phyloP scores from a whole-genome alignment of 116 monocot genomes.

The Phalaenopsis hybrid region DNA sequence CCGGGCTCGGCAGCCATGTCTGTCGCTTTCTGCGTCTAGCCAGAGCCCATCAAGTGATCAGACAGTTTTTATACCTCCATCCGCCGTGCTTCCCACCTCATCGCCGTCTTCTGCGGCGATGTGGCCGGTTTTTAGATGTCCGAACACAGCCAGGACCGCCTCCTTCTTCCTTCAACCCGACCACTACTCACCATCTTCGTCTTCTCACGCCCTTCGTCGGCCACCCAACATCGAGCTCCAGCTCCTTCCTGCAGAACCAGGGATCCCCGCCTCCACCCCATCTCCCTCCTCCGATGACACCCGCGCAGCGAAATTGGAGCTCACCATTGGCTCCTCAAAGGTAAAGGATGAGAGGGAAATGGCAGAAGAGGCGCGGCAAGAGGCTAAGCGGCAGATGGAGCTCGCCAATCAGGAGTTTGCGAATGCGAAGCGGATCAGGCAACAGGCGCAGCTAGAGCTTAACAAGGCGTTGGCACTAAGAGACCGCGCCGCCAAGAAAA shows the following conservation, averaged over 20 bases:
- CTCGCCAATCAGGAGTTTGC: slow-evolving; percentile 12
- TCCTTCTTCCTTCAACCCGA: background rate
- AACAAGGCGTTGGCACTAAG: slow-evolving; percentile 6
- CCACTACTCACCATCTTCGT: background rate
- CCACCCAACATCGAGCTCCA: slow-evolving; percentile 11
- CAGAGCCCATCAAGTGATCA: slow-evolving; percentile 3
- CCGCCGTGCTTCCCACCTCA: background rate
- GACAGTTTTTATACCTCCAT: background rate
- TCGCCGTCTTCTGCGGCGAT: background rate
- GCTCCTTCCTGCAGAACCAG: background rate
- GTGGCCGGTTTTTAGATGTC: background rate
- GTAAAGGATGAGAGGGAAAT: background rate
- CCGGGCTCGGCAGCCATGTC: background rate
- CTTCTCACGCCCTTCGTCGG: background rate
- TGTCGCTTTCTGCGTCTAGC: slow-evolving; percentile 9
- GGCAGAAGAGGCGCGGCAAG: slow-evolving; percentile 5
- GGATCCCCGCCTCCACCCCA: background rate
- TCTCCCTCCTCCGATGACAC: background rate
- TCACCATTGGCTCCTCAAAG: slow-evolving; percentile 7
- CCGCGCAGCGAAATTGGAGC: background rate
- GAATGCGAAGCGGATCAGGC: slow-evolving; percentile 14
- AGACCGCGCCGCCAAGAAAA: slow-evolving; percentile 8
- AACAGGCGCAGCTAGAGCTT: slow-evolving; percentile 19
- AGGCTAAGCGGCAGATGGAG: slow-evolving; percentile 9
- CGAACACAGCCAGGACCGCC: background rate